Percentiles rank a stretch among this genome's conserved stretches.
Conservation (phyloP, 192 early-diverging fungal genomes). For the Gaertneriomyces sp. region DNA sequence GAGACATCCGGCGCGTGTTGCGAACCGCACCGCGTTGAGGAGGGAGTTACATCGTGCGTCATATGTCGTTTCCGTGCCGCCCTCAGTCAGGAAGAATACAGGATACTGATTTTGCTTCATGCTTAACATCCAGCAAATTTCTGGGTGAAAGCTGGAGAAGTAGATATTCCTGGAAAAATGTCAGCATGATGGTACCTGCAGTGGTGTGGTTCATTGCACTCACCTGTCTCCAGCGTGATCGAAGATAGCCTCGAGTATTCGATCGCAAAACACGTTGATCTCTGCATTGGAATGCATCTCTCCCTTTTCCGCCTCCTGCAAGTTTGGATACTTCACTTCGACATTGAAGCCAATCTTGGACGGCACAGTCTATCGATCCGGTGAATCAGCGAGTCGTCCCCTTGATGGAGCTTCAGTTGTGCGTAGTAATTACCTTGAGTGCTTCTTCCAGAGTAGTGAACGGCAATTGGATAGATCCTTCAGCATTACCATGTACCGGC, state of each 20-base stretch:
- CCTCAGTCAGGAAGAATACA: conserved; percentile 89
- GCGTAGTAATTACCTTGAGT: conserved; percentile 24
- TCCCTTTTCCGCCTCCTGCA: conserved; percentile 80
- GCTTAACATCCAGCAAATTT: conserved; percentile 76
- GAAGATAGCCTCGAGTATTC: conserved; percentile 76
- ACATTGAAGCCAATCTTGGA: conserved; percentile 82
- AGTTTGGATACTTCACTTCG: conserved; percentile 94
- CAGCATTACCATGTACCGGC: conserved; percentile 69
- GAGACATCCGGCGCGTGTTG: conserved; percentile 63
- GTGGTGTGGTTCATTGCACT: neutral
- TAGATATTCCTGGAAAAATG: conserved; percentile 66
- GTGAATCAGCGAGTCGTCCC: neutral
- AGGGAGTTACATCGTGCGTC: conserved; percentile 81
- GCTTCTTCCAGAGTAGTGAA: conserved; percentile 81
- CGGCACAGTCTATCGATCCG: conserved; percentile 58
- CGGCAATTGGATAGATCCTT: conserved; percentile 78
- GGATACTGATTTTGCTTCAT: conserved; percentile 86
- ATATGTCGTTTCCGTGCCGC: conserved; percentile 65
- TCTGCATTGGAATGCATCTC: conserved; percentile 65
- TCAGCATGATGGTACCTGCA: neutral
- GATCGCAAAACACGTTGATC: conserved; percentile 81
- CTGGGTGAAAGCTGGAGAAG: conserved; percentile 92
- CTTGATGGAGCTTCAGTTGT: neutral
- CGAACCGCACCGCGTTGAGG: conserved; percentile 73
- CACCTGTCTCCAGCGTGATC: conserved; percentile 41